These are phyloP conservation scores for Hemisphaericaspora subhashii DNA, from an alignment of 1,139 yeast species.

Conservation along the genomic window DNA sequence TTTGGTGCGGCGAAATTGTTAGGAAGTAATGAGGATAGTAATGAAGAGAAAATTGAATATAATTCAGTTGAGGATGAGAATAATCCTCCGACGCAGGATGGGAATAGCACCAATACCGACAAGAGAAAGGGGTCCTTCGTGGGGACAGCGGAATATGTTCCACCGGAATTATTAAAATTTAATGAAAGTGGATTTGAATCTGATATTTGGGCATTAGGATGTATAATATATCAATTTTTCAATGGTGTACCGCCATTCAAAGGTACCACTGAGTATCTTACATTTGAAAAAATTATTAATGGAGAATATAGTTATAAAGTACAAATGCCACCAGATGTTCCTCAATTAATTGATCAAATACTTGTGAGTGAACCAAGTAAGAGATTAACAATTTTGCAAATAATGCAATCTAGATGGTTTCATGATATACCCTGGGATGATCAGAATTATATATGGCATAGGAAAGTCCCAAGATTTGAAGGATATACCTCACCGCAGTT, in stretches of 20 bases:
- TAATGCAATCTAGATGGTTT: slow-evolving; percentile 42
- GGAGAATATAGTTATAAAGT: slow-evolving; percentile 79
- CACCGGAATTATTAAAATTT: slow-evolving; percentile 86
- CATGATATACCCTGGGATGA: slow-evolving; percentile 44
- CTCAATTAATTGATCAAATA: slow-evolving; percentile 69
- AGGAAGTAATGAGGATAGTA: slow-evolving; percentile 38
- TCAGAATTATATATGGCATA: slow-evolving; percentile 40
- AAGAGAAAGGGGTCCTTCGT: slow-evolving; percentile 72
- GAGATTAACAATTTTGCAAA: slow-evolving; percentile 36
- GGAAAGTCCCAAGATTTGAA: slow-evolving; percentile 50
- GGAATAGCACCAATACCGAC: slow-evolving; percentile 10
- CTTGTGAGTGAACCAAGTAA: slow-evolving; percentile 48
- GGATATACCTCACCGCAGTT: slow-evolving; percentile 51
- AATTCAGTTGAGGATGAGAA: slow-evolving; percentile 16
- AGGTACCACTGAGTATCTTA: slow-evolving; percentile 90
- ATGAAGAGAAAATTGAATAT: slow-evolving; percentile 42
- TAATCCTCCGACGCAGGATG: slow-evolving; percentile 6
- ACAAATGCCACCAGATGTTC: slow-evolving; percentile 58
- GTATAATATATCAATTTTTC: slow-evolving; percentile 88
- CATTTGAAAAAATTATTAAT: slow-evolving; percentile 89
- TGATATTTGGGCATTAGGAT: slow-evolving; percentile 97
- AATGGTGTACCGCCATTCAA: slow-evolving; percentile 96
- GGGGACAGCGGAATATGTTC: slow-evolving; percentile 69
- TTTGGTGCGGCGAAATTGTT: slow-evolving; percentile 95
- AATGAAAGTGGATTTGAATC: slow-evolving; percentile 84